phyloP scores from a whole-genome alignment of 768 basidiomycete species.

The Calvatia gigantea region DNA sequence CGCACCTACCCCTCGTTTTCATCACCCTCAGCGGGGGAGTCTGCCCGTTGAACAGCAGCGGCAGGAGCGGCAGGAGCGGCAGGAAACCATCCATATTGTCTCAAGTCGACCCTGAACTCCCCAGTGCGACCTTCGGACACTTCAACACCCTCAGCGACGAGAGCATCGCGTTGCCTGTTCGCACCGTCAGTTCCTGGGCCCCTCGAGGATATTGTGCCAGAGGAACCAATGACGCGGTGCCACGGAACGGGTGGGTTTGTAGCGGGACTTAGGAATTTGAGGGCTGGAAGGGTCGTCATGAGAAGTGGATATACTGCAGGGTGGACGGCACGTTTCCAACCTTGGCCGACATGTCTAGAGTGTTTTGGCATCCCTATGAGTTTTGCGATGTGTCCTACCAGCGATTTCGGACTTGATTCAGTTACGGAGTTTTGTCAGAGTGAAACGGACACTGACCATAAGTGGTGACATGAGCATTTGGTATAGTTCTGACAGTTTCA shows the following conservation, averaged over 20 bases:
- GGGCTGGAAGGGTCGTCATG: conserved; percentile 42
- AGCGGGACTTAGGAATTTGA: conserved; percentile 66
- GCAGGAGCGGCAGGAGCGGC: conserved; percentile 2
- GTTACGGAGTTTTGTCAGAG: not conserved
- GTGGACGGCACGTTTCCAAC: conserved; percentile 29
- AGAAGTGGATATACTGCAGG: not conserved
- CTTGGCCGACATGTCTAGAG: conserved; percentile 81
- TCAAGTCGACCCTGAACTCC: conserved; percentile 56
- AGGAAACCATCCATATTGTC: conserved; percentile 69
- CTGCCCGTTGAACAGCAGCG: conserved; percentile 9
- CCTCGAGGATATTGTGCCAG: conserved; percentile 75
- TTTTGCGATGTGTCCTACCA: conserved; percentile 72
- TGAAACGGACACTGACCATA: conserved; percentile 48
- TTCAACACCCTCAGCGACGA: conserved; percentile 81
- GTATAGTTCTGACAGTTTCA: conserved; percentile 66
- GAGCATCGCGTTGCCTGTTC: conserved; percentile 65
- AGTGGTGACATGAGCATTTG: conserved; percentile 63
- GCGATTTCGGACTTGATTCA: not conserved
- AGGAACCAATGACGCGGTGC: conserved; percentile 72
- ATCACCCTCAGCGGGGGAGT: not conserved
- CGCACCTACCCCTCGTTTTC: too few species aligned
- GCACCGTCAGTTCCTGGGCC: conserved; percentile 84
- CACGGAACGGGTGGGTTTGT: conserved; percentile 71
- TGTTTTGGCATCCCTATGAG: conserved; percentile 77
- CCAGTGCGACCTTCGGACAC: conserved; percentile 56